Evolutionary conservation across 192 early-diverging fungal species (phyloP).

Genomic region (Backusella sp.): DNA sequence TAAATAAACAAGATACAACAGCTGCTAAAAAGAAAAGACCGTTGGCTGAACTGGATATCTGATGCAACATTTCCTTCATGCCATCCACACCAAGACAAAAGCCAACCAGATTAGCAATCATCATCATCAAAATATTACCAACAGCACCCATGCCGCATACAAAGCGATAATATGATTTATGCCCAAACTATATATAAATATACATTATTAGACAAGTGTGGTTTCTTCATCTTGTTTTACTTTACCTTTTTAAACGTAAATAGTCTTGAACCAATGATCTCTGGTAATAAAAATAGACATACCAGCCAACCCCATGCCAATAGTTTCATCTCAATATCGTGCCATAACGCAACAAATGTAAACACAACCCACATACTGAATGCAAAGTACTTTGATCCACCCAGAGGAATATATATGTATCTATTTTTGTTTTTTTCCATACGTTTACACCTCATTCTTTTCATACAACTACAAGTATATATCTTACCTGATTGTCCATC

Average conservation of each 20-base stretch:
- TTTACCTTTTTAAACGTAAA: constrained; percentile 52
- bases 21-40: constrained; percentile 42
- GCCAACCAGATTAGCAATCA: constrained; percentile 91
- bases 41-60: constrained; percentile 49
- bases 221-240: neutral
- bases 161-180: constrained; percentile 61
- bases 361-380: constrained; percentile 86
- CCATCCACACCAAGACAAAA: constrained; percentile 89
- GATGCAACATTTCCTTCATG: constrained; percentile 66
- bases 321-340: constrained; percentile 82
- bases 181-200: constrained; percentile 41
- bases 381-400: constrained; percentile 63
- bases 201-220: no score
- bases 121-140: constrained; percentile 87
- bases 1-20: constrained; percentile 53
- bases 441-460: constrained; percentile 16
- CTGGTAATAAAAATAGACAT: constrained; percentile 82
- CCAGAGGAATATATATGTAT: constrained; percentile 90
- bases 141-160: constrained; percentile 78
- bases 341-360: constrained; percentile 97
- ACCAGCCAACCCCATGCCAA: constrained; percentile 93
- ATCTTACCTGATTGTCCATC: constrained; percentile 65
- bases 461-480: neutral
- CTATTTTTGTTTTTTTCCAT: neutral
- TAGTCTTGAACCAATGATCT: constrained; percentile 59